These are phyloP conservation scores for Durio zibethinus DNA, from an alignment of 345 rosid genomes.

Conservation along the genomic window DNA sequence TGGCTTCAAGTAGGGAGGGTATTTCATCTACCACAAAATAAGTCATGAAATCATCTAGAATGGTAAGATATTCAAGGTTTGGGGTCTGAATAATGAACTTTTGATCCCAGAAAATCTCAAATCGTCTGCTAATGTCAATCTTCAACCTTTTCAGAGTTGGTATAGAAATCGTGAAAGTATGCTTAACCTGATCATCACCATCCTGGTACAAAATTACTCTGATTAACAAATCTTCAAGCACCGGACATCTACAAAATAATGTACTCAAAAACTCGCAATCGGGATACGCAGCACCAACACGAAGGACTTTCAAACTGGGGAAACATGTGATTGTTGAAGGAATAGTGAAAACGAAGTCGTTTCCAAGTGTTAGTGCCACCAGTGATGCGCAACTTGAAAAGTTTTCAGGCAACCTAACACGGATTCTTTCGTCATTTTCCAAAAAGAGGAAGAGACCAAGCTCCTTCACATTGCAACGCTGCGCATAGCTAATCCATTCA, in stretches of 20 bases:
- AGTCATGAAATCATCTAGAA: neutral
- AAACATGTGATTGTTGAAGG: neutral
- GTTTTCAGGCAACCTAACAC: no score
- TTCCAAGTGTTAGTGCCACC: neutral
- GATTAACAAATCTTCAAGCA: neutral
- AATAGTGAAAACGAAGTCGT: neutral
- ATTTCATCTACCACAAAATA: neutral
- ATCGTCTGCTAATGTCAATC: fast-evolving
- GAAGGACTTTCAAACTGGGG: neutral
- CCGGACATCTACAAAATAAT: neutral
- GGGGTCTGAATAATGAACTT: neutral
- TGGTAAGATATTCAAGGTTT: neutral
- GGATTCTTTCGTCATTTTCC: no score
- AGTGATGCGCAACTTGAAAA: neutral
- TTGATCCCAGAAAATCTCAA: neutral
- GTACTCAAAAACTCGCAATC: neutral
- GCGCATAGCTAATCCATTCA: no score
- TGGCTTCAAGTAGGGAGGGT: neutral
- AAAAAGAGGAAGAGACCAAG: no score
- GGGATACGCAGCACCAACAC: neutral
- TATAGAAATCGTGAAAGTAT: neutral
- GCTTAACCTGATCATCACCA: neutral
- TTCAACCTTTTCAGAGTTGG: neutral
- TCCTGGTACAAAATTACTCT: fast-evolving
- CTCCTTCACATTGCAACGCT: no score